Evolutionary conservation across 2,329 filamentous ascomycete genomes (phyloP).

Genomic region (Hortaea werneckii): DNA sequence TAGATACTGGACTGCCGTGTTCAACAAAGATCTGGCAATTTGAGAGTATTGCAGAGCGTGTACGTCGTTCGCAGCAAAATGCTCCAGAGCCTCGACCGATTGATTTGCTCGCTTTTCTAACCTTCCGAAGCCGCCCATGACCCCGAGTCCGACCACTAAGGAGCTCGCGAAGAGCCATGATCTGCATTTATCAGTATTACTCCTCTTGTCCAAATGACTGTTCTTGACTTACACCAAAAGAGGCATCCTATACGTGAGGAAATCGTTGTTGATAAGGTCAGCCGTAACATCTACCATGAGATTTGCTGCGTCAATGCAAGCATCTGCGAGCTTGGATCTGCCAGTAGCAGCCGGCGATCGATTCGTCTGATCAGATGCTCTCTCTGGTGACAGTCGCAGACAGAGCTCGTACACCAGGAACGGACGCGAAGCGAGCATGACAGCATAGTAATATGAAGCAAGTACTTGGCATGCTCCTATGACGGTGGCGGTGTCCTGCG

Average conservation of each 20-base stretch:
- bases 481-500: constrained; percentile 21
- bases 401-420: constrained; percentile 44
- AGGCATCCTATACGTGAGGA: constrained; percentile 12
- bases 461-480: constrained; percentile 41
- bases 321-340: constrained; percentile 21
- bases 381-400: constrained; percentile 22
- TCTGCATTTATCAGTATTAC: constrained; percentile 2
- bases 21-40: constrained; percentile 16
- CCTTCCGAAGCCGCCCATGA: constrained; percentile 17
- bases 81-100: constrained; percentile 15
- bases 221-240: constrained; percentile 13
- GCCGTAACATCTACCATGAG: constrained; percentile 16
- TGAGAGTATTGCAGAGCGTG: constrained; percentile 21
- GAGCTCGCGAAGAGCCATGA: constrained; percentile 23
- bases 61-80: constrained; percentile 19
- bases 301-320: constrained; percentile 19
- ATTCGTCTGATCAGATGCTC: constrained; percentile 6
- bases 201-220: no score
- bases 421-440: constrained; percentile 44
- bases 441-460: constrained; percentile 44
- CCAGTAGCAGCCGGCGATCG: constrained; percentile 10
- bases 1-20: constrained; percentile 12
- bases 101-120: constrained; percentile 14
- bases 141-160: constrained; percentile 19
- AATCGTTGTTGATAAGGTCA: constrained; percentile 8